These are phyloP conservation scores for Pichia sp. DNA, from an alignment of 1,139 yeast species.

Conservation along the genomic window DNA sequence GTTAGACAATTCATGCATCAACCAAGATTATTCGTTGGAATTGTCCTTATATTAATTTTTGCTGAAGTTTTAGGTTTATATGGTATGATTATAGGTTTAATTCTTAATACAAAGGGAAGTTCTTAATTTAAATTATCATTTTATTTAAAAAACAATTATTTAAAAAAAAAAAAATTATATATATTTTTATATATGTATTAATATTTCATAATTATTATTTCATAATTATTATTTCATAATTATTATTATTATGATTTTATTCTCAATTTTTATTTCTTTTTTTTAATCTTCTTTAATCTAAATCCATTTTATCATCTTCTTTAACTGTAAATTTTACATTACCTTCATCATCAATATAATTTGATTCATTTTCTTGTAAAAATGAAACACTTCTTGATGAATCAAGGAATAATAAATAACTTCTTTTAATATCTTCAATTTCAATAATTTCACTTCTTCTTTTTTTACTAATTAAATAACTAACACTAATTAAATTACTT, in stretches of 20 bases:
- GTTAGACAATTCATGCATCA: conserved; percentile 95
- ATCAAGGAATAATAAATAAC: conserved; percentile 82
- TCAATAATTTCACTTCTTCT: conserved; percentile 69
- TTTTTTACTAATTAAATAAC: conserved; percentile 78
- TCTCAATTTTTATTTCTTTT: not conserved
- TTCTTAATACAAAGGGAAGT: conserved; percentile 82
- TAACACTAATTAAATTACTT: conserved; percentile 80
- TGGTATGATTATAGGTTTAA: conserved; percentile 89
- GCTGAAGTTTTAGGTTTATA: conserved; percentile 97
- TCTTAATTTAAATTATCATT: conserved; percentile 31
- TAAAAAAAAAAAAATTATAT: not conserved
- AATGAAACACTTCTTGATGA: conserved; percentile 79
- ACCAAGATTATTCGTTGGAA: conserved; percentile 92
- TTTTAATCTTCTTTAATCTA: not conserved
- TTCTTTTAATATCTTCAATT: conserved; percentile 78
- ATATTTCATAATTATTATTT: not conserved
- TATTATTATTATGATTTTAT: not conserved
- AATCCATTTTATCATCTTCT: conserved; percentile 7
- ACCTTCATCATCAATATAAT: conserved; percentile 70
- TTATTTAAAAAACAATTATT: not conserved
- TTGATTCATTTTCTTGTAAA: conserved; percentile 59
- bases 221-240: not conserved
- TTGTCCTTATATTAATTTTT: conserved; percentile 89
- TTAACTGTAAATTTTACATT: conserved; percentile 35
- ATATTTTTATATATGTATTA: not conserved